Evolutionary conservation across 73 alveolate genomes (phyloP), one percentile per base, ranked within the genome.

Genomic region (Blepharisma japonicum): DNA sequence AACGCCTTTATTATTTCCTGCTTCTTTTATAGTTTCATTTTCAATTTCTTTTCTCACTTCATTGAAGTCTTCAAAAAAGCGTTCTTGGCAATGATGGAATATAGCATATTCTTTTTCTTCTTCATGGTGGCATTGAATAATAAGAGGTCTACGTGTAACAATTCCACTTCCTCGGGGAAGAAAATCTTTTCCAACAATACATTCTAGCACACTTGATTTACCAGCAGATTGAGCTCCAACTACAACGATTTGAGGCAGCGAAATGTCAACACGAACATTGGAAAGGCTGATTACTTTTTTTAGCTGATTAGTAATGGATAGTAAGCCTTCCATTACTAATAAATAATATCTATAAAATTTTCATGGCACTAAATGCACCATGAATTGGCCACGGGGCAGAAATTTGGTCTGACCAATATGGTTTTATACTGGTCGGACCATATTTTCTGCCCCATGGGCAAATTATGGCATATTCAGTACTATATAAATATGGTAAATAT

Each of bases 131-230:
- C 32, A 39, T 45, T 91, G 89, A 23, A 78, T 82, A 68, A 91
- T 97, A 56, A 92, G 80, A 32, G 98, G 98, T 42, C 96, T 50
- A 47, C 97, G 74, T 49, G 98, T 94, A 6, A 86, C 94, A 32
- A 85, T 91, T 11, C 97, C 96, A 56, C 85, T 56, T 54, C 97
- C 97, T 79, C 96, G 46, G 0, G 98, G 98, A 42, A 94, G 67
- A 56, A 94, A 82, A 71, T 91, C 96, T 39, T 91, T 71, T 18
- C 94, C 93, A 18, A 91, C 91, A 72, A 94, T 89, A 55, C 91
- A 81, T 71, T 94, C 97, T 56, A 94, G 80, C 45, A 94, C 95
- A 23, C 96, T 88, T 23, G 96, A 89, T 68, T 93, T 93, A 7
- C 98, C 98, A 39, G 97, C 79, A 47, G 94, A 81, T 83, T 83